Evolutionary conservation across 1,284 basidiomycete species (phyloP).

Genomic region (Stereum hirsutum): DNA sequence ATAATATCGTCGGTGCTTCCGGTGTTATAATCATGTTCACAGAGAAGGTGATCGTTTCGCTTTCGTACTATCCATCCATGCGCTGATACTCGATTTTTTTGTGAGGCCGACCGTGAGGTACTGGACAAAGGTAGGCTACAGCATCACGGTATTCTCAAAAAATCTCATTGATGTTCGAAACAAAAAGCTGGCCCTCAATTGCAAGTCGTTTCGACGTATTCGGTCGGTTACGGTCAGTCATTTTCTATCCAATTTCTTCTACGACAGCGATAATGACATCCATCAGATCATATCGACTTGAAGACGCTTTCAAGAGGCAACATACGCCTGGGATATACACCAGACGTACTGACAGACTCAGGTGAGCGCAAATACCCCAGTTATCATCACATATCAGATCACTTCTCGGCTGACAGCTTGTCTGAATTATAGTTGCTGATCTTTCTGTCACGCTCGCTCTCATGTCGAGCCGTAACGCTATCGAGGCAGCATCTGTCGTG

Average conservation of each 20-base stretch:
- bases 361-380: constrained; percentile 44
- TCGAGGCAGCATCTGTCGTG: constrained; percentile 56
- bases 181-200: constrained; percentile 61
- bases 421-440: constrained; percentile 90
- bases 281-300: constrained; percentile 75
- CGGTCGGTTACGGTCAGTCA: constrained; percentile 73
- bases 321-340: constrained; percentile 84
- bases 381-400: background rate
- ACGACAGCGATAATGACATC: background rate
- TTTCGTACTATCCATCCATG: no score
- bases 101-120: constrained; percentile 67
- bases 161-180: constrained; percentile 1
- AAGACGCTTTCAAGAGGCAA: constrained; percentile 49
- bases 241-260: background rate
- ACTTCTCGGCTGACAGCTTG: constrained; percentile 19
- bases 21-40: constrained; percentile 64
- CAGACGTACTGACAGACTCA: constrained; percentile 83
- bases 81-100: no score
- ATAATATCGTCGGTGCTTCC: constrained; percentile 56
- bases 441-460: constrained; percentile 81
- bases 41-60: constrained; percentile 46
- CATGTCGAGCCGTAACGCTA: constrained; percentile 81
- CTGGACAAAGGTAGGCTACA: constrained; percentile 53
- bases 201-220: constrained; percentile 82
- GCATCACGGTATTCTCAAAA: constrained; percentile 3